Conservation (phyloP, 2,329 filamentous ascomycete species). For the Neophaeococcomyces aloes region DNA sequence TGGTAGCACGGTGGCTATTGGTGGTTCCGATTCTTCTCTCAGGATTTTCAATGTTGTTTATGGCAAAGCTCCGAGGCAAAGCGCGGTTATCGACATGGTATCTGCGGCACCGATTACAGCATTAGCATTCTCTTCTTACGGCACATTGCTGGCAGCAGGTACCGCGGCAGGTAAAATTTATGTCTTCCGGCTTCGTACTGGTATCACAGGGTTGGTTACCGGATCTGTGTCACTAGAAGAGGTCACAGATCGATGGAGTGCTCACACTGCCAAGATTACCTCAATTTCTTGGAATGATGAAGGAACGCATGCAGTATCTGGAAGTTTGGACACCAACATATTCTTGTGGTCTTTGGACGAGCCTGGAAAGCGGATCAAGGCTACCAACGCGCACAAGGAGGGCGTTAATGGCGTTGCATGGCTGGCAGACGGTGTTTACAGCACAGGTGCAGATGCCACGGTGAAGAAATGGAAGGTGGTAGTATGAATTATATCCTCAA, state of each 20-base stretch:
- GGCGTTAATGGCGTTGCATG: conserved; percentile 82
- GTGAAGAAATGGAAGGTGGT: conserved; percentile 75
- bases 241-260: conserved; percentile 65
- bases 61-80: conserved; percentile 46
- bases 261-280: conserved; percentile 58
- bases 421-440: conserved; percentile 64
- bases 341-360: conserved; percentile 81
- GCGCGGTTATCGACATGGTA: conserved; percentile 47
- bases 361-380: conserved; percentile 75
- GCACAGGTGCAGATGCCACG: conserved; percentile 74
- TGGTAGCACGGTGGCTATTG: conserved; percentile 61
- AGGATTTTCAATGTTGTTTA: conserved; percentile 57
- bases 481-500: background rate
- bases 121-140: conserved; percentile 71
- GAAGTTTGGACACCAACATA: conserved; percentile 80
- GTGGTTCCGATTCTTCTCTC: conserved; percentile 62
- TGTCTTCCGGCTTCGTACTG: conserved; percentile 60
- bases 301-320: conserved; percentile 70
- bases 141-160: conserved; percentile 69
- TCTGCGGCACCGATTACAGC: conserved; percentile 64
- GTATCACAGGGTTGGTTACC: conserved; percentile 26
- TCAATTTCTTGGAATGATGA: conserved; percentile 66
- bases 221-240: conserved; percentile 37
- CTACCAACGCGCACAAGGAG: conserved; percentile 85
- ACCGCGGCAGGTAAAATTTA: conserved; percentile 78